Conservation (phyloP, 176 grass and related monocot genomes). For the Ampelocalamus luodianensis region DNA sequence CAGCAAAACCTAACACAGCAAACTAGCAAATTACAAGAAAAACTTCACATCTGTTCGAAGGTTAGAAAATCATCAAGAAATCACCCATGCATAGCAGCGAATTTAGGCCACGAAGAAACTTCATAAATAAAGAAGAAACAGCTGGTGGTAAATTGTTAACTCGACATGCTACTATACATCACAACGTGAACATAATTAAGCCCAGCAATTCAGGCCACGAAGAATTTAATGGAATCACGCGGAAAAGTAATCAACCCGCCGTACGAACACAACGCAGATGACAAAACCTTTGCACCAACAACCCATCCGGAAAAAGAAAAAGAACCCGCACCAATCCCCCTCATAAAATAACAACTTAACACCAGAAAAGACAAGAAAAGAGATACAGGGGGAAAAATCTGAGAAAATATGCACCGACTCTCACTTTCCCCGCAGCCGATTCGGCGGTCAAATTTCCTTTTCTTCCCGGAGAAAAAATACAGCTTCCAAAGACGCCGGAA, state of each 20-base stretch:
- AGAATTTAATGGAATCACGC: slow-evolving; percentile 51
- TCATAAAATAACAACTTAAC: background rate
- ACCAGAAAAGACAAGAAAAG: background rate
- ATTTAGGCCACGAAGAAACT: background rate
- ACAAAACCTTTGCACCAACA: slow-evolving; percentile 45
- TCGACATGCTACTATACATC: background rate
- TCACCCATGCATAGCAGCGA: slow-evolving; percentile 6
- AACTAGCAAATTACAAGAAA: background rate
- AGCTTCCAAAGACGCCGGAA: slow-evolving; percentile 49
- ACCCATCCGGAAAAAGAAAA: slow-evolving; percentile 17
- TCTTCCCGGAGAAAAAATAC: background rate
- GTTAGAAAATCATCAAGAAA: background rate
- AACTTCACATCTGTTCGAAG: background rate
- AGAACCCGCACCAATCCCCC: background rate
- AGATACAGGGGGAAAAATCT: background rate
- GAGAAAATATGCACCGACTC: slow-evolving; percentile 13
- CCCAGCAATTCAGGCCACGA: background rate
- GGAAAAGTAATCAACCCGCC: slow-evolving; percentile 12
- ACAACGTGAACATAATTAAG: slow-evolving; percentile 15
- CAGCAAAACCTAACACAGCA: background rate
- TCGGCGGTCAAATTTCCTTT: slow-evolving; percentile 37
- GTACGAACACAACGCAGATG: slow-evolving; percentile 31
- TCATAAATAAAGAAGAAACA: background rate
- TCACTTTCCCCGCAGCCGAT: slow-evolving; percentile 25
- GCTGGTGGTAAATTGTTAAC: background rate